Percentiles rank a stretch among this genome's conserved stretches.
These are phyloP conservation scores for Epichloe gansuensis DNA, from an alignment of 2,329 filamentous ascomycete genomes.

Conservation along the genomic window DNA sequence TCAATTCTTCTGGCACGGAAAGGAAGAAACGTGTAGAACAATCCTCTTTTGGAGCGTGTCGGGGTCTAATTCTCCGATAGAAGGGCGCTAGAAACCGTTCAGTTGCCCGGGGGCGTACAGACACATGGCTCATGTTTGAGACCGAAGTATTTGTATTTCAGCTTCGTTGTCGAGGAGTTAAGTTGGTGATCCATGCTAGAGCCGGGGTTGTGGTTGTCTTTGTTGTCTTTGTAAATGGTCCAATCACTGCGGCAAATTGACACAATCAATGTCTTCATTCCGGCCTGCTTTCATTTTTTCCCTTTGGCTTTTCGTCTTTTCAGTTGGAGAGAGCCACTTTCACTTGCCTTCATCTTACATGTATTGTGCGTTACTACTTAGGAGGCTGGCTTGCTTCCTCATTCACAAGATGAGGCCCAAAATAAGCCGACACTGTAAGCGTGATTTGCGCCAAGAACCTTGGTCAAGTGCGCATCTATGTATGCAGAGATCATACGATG, in stretches of 20 bases:
- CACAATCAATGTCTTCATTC: no score
- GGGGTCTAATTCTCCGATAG: slow-evolving; percentile 5
- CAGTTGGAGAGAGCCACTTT: no score
- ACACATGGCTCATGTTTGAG: slow-evolving; percentile 3
- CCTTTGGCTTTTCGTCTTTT: no score
- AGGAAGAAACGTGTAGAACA: slow-evolving; percentile 1
- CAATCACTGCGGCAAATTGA: no score
- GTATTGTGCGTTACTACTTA: no score
- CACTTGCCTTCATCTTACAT: no score
- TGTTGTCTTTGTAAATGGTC: no score
- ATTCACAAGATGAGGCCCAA: neutral
- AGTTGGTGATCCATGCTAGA: no score
- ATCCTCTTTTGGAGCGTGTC: neutral
- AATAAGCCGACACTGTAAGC: no score
- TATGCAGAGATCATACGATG: no score
- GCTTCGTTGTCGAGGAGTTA: neutral
- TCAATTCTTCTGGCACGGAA: neutral
- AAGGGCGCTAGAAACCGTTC: slow-evolving; percentile 6
- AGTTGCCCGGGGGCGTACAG: slow-evolving; percentile 2
- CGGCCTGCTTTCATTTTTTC: no score
- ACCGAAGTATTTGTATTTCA: neutral
- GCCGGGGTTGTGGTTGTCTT: no score
- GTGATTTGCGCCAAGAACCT: neutral
- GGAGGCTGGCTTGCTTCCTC: neutral
- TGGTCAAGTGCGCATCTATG: neutral